Percentiles rank a stretch among this genome's conserved stretches.
These are phyloP conservation scores for Gaeumannomyces sp. DNA, from an alignment of 2,329 filamentous ascomycete species.

Conservation along the genomic window DNA sequence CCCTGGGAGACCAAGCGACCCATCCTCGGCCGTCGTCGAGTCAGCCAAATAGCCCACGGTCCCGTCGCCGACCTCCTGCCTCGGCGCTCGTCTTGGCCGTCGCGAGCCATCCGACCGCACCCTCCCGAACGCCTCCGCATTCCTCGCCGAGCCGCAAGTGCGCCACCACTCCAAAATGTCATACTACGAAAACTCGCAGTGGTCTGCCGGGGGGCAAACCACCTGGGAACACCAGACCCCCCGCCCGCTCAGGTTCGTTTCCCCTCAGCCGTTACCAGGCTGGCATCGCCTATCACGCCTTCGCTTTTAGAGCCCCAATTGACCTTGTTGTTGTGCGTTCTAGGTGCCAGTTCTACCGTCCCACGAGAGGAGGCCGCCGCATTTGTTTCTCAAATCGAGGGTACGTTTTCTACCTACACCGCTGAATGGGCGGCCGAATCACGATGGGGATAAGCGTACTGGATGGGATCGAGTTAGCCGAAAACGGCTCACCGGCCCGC, in stretches of 20 bases:
- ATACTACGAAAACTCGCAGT: slow-evolving; percentile 24
- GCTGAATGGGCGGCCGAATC: neutral
- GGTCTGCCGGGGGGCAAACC: slow-evolving; percentile 21
- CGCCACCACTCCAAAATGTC: slow-evolving; percentile 16
- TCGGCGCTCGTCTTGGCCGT: too few species aligned
- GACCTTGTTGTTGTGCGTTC: neutral
- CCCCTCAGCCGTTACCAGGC: neutral
- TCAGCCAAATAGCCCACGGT: too few species aligned
- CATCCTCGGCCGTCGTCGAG: too few species aligned
- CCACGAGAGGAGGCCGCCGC: slow-evolving; percentile 27
- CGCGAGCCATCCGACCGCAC: too few species aligned
- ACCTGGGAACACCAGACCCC: slow-evolving; percentile 24
- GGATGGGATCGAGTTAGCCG: too few species aligned
- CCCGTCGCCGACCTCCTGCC: too few species aligned
- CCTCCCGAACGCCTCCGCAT: too few species aligned
- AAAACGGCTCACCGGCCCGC: too few species aligned
- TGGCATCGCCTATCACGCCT: neutral
- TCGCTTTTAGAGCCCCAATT: slow-evolving; percentile 6
- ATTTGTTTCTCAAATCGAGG: slow-evolving; percentile 30
- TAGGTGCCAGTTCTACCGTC: slow-evolving; percentile 29
- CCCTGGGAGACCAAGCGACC: too few species aligned
- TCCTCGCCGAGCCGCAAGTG: too few species aligned
- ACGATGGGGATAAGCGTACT: too few species aligned
- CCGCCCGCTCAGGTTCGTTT: slow-evolving; percentile 22
- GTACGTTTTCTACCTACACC: slow-evolving; percentile 21